Evolutionary conservation across 768 basidiomycete genomes (phyloP), one percentile per base, ranked within the genome.

Genomic region (Macrolepiota dolichaula): DNA sequence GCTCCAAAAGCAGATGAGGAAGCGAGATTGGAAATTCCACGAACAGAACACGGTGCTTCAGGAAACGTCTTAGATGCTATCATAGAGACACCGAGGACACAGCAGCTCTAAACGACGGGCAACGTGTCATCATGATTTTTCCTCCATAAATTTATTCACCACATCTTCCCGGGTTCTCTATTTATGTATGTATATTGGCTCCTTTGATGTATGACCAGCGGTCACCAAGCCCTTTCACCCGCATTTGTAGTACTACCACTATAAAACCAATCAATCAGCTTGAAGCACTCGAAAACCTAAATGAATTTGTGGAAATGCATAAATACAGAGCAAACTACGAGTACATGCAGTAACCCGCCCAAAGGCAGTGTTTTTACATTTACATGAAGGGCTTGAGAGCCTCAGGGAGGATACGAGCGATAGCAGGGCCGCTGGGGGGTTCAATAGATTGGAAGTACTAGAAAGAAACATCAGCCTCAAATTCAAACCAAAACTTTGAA

Each of bases 361-460:
- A 19, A 24, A 55, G 54, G 40, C 27, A 47, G 47, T 22, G 19
- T 53, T 40, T 44, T 50, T 47, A 7, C 32, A 40, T 71, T 72
- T 78, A 83, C 62, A 84, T 64, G 78, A 81, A 86, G 12, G 83
- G 83, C 64, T 73, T 68, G 54, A 85, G 77, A 6, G 83, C 83
- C 69, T 85, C 77, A 22, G 85, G 86, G 63, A 86, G 76, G 57
- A 86, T 78, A 49, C 72, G 70, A 15, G 84, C 57, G 63, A 86
- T 76, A n/a, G 85, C 73, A 63, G 80, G 67, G 52, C 86, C 85
- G 67, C 65, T 81, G 53, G 84, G 85, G 9, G 85, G 85, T 72
- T 87, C 84, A 57, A 85, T 85, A 24, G 81, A 83, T 73, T 79
- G 77, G 80, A 76, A 85, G 76, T 85, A 86, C 82, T 72, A 29